Percentiles rank a stretch among this genome's conserved stretches.
Evolutionary conservation across 805 yeast species (phyloP).

Genomic region (Starmerella davenportii): DNA sequence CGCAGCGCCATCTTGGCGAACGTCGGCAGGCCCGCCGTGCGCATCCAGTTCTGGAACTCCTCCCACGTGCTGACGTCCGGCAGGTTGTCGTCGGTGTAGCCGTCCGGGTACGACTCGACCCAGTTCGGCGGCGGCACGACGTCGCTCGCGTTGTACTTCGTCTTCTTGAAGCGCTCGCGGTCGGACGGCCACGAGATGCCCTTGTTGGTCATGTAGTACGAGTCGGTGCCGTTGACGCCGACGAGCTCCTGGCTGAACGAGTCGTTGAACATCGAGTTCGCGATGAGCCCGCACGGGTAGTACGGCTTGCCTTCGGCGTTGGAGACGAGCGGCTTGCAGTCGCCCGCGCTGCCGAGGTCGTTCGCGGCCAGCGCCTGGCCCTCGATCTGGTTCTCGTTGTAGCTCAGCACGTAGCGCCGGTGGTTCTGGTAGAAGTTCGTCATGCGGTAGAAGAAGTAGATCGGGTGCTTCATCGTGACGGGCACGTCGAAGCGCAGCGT

Average conservation of each 20-base stretch:
- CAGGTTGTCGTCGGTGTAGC: conserved; percentile 66
- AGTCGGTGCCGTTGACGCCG: conserved; percentile 27
- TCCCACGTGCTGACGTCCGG: conserved; percentile 67
- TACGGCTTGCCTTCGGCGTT: conserved; percentile 38
- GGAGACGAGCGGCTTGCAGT: conserved; percentile 47
- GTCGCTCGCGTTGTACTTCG: conserved; percentile 46
- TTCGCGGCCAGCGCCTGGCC: conserved; percentile 48
- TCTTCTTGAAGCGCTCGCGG: conserved; percentile 48
- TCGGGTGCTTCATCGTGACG: conserved; percentile 45
- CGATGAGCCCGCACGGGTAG: conserved; percentile 91
- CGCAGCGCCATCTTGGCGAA: conserved; percentile 69
- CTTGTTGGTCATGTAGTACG: conserved; percentile 29
- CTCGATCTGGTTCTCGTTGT: conserved; percentile 59
- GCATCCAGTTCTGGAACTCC: conserved; percentile 92
- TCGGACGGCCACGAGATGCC: conserved; percentile 83
- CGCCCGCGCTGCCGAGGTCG: conserved; percentile 30
- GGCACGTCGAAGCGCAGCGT: conserved; percentile 57
- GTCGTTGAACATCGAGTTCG: conserved; percentile 84
- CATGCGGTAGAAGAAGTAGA: conserved; percentile 64
- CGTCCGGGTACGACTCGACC: conserved; percentile 61
- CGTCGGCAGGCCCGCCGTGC: conserved; percentile 83
- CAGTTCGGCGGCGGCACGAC: conserved; percentile 93
- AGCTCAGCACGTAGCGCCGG: conserved; percentile 76
- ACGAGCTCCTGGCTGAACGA: conserved; percentile 34
- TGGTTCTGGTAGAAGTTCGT: conserved; percentile 91